Base-by-base conservation (phyloP, 257 asterid genomes). In the Plantago major region DNA sequence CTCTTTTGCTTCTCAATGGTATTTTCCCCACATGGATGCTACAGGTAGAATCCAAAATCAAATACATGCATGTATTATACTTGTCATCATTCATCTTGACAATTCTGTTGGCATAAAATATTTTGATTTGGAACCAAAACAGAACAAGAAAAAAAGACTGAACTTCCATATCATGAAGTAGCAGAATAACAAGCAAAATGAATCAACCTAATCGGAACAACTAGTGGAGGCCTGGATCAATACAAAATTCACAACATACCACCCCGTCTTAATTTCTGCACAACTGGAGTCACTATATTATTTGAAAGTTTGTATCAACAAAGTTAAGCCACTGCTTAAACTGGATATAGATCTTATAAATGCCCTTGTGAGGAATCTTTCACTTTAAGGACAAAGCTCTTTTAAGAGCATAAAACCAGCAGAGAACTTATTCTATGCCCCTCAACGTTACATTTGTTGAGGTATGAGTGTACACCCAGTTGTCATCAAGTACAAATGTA, bases 361-460 rank as follows among this genome's bases (percentile, higher is more conserved):
- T 22, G 26, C 26, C 26, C 2, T 22, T 2, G 56, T 19, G 15
- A 60, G 71, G 73, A 65, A 74, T 69, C 65, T 65, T 65, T 67
- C 55, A 58, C 68, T 69, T 58, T 55, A 67, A 37, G 66, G 60
- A 42, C 63, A 69, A 49, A 46, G 67, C 67, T 19, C 55, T 65
- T 33, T 33, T 64, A 10, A 61, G 48, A 57, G 59, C 37, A 50
- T 49, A 65, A 69, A 74, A 58, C 73, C 55, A 67, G 69, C 46
- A 51, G 63, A 63, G 76, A 67, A 63, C 58, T 68, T 71, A 69
- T 72, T 71, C 73, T 52, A 42, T 51, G 26, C 63, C 53, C 38
- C 16, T 1, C 42, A 16, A 59, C 33, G 62, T 26, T 60, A n/a
- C 63, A 62, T 52, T 66, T 46, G 54, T 69, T 60, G 58, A 43